phyloP scores from a whole-genome alignment of 306 rosid species.

The Cucumis hystrix region DNA sequence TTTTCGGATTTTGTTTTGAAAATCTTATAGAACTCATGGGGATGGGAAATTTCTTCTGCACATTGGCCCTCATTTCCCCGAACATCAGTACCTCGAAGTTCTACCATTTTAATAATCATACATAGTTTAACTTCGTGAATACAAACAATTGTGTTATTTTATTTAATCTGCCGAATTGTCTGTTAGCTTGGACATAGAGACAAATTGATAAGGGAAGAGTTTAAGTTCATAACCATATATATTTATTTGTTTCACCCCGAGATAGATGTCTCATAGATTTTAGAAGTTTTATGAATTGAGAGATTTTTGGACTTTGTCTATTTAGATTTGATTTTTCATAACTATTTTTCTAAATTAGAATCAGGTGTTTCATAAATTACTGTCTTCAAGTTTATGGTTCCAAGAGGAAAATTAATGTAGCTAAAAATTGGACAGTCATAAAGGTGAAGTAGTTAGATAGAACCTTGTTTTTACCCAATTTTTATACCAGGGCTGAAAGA shows the following conservation, averaged over 20 bases:
- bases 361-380: neutral
- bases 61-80: conserved; percentile 44
- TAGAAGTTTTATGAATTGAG: neutral
- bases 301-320: neutral
- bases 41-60: conserved; percentile 37
- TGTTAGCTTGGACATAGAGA: neutral
- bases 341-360: neutral
- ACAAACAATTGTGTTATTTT: neutral
- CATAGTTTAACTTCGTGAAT: conserved; percentile 2
- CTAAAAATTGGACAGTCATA: neutral
- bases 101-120: conserved; percentile 25
- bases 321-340: neutral
- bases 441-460: neutral
- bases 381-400: neutral
- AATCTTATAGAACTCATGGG: conserved; percentile 5
- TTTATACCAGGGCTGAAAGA: neutral
- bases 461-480: neutral
- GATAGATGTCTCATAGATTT: neutral
- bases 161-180: neutral
- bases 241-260: neutral
- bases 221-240: neutral
- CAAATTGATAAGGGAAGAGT: neutral
- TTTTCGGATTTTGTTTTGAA: conserved; percentile 8
- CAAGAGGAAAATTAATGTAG: neutral
- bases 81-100: conserved; percentile 37